Evolutionary conservation across 2,329 filamentous ascomycete species (phyloP).

Genomic region (Trichophyton simii): DNA sequence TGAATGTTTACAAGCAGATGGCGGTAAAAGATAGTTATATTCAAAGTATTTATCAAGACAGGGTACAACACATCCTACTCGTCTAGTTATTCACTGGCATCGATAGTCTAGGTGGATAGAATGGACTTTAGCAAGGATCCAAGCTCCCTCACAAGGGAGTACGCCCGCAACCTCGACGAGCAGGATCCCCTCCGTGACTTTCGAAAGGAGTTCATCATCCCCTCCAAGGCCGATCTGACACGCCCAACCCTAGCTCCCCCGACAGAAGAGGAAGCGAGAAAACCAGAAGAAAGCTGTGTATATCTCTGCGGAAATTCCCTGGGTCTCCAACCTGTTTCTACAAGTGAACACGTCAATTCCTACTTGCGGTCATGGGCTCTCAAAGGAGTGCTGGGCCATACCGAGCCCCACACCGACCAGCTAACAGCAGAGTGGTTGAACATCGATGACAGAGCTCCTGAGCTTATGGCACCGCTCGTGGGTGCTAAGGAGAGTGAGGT

Average conservation of each 20-base stretch:
- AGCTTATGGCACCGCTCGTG: constrained; percentile 58
- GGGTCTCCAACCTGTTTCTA: constrained; percentile 64
- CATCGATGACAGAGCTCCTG: constrained; percentile 61
- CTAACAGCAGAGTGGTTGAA: constrained; percentile 62
- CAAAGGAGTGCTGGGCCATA: constrained; percentile 76
- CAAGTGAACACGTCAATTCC: constrained; percentile 51
- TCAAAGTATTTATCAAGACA: not conserved
- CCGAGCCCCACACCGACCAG: constrained; percentile 54
- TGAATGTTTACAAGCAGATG: not conserved
- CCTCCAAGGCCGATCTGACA: constrained; percentile 58
- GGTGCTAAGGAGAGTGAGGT: constrained; percentile 62
- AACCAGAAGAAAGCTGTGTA: constrained; percentile 38
- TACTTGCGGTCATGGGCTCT: constrained; percentile 76
- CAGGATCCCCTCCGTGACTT: constrained; percentile 50
- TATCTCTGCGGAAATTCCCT: constrained; percentile 89
- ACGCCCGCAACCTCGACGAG: constrained; percentile 42
- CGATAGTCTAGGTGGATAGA: not conserved
- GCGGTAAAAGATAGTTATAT: not conserved
- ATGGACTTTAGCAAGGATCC: constrained; percentile 4
- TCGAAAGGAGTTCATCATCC: constrained; percentile 62
- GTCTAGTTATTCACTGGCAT: not conserved
- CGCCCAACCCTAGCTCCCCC: constrained; percentile 43
- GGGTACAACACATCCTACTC: not conserved
- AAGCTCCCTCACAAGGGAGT: constrained; percentile 23
- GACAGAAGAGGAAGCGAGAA: constrained; percentile 18